Percentiles rank a stretch among this genome's conserved stretches.
Evolutionary conservation across 306 rosid species (phyloP).

Genomic region (peach (Prunus persica)): Prunus_persica_NCBIv2 NC_034009.1:32038001-32038500

Average conservation of each 20-base stretch:
- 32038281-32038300: slow-evolving; percentile 83
- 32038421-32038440: not conserved
- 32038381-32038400: not conserved
- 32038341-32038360: not conserved
- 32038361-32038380: not conserved
- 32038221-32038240: slow-evolving; percentile 61
- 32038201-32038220: slow-evolving; percentile 85
- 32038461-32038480: not conserved
- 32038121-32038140: not conserved
- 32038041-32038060: not conserved
- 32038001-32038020: not conserved
- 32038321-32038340: not conserved
- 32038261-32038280: slow-evolving; percentile 54
- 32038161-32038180: slow-evolving; percentile 62
- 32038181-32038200: slow-evolving; percentile 89
- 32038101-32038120: slow-evolving; percentile 7
- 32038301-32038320: slow-evolving; percentile 72
- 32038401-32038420: not conserved
- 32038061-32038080: not conserved
- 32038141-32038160: slow-evolving; percentile 1
- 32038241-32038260: slow-evolving; percentile 61
- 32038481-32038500: not conserved
- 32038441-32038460: not conserved
- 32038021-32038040: not conserved
- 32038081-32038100: not conserved